Conservation (phyloP, 371 early-diverging fungal species). For the Thermomucor indicae-seudaticae region DNA sequence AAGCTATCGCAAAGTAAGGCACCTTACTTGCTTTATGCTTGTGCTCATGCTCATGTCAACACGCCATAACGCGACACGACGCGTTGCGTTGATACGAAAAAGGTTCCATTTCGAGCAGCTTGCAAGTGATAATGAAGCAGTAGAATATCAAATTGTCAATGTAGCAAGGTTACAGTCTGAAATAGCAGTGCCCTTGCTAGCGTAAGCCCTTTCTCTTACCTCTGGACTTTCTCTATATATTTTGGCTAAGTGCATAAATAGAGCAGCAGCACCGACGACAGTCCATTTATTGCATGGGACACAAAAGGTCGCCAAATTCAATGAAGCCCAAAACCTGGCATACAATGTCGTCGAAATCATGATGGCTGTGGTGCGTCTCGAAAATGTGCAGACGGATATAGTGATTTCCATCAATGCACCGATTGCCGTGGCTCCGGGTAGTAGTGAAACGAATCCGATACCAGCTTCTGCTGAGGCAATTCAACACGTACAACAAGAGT, state of each 20-base stretch:
- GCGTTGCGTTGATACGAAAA: no score
- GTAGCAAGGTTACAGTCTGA: conserved; percentile 19
- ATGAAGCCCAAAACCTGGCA: conserved; percentile 48
- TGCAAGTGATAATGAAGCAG: conserved; percentile 76
- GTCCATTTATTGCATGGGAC: conserved; percentile 47
- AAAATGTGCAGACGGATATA: conserved; percentile 63
- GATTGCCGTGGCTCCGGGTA: conserved; percentile 26
- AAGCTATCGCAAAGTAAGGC: conserved; percentile 52
- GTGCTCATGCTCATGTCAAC: no score
- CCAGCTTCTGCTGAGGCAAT: conserved; percentile 19
- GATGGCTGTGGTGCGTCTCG: conserved; percentile 65
- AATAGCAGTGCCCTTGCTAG: conserved; percentile 41
- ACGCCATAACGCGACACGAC: no score
- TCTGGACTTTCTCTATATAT: not conserved
- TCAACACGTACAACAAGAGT: conserved; percentile 40
- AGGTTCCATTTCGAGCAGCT: conserved; percentile 79
- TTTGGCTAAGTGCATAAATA: not conserved
- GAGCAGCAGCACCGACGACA: conserved; percentile 7
- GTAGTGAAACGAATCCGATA: conserved; percentile 33
- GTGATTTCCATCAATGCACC: conserved; percentile 75
- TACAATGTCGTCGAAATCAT: conserved; percentile 61
- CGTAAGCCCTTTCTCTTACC: conserved; percentile 34
- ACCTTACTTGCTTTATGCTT: no score
- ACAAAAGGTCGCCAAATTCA: conserved; percentile 71
- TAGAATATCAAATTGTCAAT: conserved; percentile 15